phyloP scores from a whole-genome alignment of 139 green algal species.

The Spirogloea muscicola region DNA sequence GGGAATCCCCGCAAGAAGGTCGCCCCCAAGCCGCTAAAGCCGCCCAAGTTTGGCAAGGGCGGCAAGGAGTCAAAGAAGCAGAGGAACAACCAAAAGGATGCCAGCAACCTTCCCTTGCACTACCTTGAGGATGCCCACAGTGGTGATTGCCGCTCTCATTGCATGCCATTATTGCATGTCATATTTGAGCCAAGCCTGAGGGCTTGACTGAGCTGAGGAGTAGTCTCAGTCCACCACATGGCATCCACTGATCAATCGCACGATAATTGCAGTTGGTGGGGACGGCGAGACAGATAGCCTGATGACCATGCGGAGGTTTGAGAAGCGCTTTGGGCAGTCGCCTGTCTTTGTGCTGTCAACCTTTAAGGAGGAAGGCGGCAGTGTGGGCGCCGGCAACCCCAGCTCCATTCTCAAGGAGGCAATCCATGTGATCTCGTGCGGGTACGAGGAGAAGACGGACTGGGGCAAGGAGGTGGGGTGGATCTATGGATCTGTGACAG shows the following conservation, averaged over 20 bases:
- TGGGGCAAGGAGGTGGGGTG: constrained; percentile 44
- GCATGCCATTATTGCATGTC: too few relatives aligned
- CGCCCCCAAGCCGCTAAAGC: neutral
- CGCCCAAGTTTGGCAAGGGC: too few relatives aligned
- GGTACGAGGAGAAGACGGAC: constrained; percentile 45
- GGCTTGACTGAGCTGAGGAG: too few relatives aligned
- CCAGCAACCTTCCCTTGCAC: too few relatives aligned
- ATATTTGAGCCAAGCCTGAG: too few relatives aligned
- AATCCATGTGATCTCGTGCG: constrained; percentile 47
- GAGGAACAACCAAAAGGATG: too few relatives aligned
- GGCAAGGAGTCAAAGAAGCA: neutral
- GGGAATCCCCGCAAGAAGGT: too few relatives aligned
- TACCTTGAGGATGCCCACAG: too few relatives aligned
- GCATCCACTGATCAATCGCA: too few relatives aligned
- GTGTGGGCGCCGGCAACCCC: constrained; percentile 5
- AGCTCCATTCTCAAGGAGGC: constrained; percentile 32
- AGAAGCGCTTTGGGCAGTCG: constrained; percentile 40
- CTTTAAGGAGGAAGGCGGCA: constrained; percentile 24
- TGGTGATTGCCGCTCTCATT: too few relatives aligned
- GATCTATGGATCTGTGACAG: constrained; percentile 46
- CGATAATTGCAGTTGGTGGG: too few relatives aligned
- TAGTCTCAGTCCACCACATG: too few relatives aligned
- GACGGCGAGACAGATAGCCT: constrained; percentile 24
- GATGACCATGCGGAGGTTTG: constrained; percentile 33
- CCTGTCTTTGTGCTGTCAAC: constrained; percentile 33